Evolutionary conservation across 2,329 filamentous ascomycete genomes (phyloP).

Genomic region (Dothideomycetes sp.): DNA sequence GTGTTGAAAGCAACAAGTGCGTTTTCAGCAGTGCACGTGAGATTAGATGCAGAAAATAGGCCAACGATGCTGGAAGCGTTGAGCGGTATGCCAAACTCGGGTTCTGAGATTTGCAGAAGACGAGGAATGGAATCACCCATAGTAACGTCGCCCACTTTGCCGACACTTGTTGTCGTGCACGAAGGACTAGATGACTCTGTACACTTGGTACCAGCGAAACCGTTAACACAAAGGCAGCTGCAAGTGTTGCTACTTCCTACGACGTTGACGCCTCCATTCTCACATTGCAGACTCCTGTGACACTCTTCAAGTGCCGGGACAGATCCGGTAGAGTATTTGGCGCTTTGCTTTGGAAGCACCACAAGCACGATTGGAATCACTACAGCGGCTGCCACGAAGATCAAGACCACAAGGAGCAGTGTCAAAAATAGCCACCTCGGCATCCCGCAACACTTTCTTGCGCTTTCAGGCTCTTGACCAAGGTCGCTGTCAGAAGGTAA

Average conservation of each 20-base stretch:
- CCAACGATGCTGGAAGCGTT: conserved; percentile 60
- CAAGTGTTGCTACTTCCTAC: conserved; percentile 47
- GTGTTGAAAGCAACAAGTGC: conserved; percentile 78
- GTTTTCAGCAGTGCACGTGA: conserved; percentile 80
- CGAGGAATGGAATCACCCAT: conserved; percentile 70
- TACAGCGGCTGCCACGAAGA: conserved; percentile 70
- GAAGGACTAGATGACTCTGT: conserved; percentile 40
- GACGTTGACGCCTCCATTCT: conserved; percentile 73
- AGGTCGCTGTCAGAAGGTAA: conserved; percentile 14
- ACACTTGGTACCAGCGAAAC: conserved; percentile 64
- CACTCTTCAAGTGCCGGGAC: conserved; percentile 41
- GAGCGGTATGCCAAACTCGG: conserved; percentile 69
- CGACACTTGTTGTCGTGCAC: conserved; percentile 45
- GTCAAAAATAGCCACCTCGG: conserved; percentile 70
- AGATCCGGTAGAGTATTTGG: conserved; percentile 16
- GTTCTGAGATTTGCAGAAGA: conserved; percentile 55
- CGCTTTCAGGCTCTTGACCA: conserved; percentile 6
- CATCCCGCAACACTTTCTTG: conserved; percentile 69
- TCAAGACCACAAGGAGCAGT: conserved; percentile 54
- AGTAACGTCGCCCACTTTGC: conserved; percentile 56
- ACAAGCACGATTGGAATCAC: conserved; percentile 65
- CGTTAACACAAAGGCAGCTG: conserved; percentile 80
- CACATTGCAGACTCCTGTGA: conserved; percentile 53
- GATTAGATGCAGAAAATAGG: conserved; percentile 62
- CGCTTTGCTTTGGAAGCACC: conserved; percentile 43